phyloP scores from a whole-genome alignment of 2,329 filamentous ascomycete species.

The Bipolaris gigantea region DNA sequence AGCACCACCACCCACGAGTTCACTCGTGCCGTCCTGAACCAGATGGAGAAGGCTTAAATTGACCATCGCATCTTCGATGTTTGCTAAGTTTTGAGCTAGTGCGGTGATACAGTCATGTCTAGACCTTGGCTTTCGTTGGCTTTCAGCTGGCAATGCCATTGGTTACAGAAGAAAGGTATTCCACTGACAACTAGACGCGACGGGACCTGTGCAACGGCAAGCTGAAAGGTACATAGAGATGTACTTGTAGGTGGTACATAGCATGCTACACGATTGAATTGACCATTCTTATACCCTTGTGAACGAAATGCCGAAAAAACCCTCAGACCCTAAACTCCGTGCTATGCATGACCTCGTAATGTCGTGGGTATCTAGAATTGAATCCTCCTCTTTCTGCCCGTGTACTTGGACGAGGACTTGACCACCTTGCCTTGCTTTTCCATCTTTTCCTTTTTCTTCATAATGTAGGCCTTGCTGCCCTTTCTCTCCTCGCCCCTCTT shows the following conservation, averaged over 20 bases:
- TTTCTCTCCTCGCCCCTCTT: constrained; percentile 66
- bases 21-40: constrained; percentile 88
- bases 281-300: constrained; percentile 33
- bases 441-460: constrained; percentile 90
- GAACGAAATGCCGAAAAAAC: constrained; percentile 14
- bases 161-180: constrained; percentile 12
- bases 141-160: constrained; percentile 3
- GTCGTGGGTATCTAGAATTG: constrained; percentile 62
- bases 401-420: constrained; percentile 90
- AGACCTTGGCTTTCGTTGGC: constrained; percentile 11
- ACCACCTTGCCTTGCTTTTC: constrained; percentile 92
- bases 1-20: constrained; percentile 88
- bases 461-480: constrained; percentile 81
- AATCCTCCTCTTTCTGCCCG: constrained; percentile 79
- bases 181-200: constrained; percentile 30
- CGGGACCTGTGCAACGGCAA: constrained; percentile 38
- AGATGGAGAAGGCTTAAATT: constrained; percentile 71
- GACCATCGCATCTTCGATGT: constrained; percentile 9
- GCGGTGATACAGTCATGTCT: constrained; percentile 12
- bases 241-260: constrained; percentile 49
- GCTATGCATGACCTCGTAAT: constrained; percentile 40
- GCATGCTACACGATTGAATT: constrained; percentile 44
- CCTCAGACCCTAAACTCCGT: constrained; percentile 33
- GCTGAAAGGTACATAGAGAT: constrained; percentile 43
- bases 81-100: constrained; percentile 22